Evolutionary conservation across 495 filamentous ascomycete species (phyloP).

Genomic region (Opeltia flavorubescens): DNA sequence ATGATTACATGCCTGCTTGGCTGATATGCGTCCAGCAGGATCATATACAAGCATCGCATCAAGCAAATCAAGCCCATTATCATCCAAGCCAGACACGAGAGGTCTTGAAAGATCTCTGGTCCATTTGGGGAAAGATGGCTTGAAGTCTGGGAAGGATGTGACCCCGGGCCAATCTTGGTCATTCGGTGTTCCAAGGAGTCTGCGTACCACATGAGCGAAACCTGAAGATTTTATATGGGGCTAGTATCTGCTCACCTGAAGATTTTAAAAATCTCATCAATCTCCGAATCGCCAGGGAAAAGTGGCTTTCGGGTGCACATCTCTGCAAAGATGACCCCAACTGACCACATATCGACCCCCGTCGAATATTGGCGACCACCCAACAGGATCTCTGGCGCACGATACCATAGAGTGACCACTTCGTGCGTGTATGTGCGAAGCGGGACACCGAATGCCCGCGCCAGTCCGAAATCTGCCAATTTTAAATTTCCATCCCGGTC

Average conservation of each 20-base stretch:
- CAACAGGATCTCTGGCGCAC: slow-evolving; percentile 92
- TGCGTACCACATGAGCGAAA: slow-evolving; percentile 23
- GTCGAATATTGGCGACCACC: slow-evolving; percentile 96
- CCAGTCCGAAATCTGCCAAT: slow-evolving; percentile 93
- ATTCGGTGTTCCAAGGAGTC: slow-evolving; percentile 79
- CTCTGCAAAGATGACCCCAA: slow-evolving; percentile 97
- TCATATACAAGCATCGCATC: slow-evolving; percentile 88
- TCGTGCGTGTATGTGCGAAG: slow-evolving; percentile 96
- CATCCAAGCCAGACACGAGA: slow-evolving; percentile 52
- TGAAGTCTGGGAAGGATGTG: slow-evolving; percentile 95
- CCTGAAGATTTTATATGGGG: neutral
- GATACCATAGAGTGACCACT: slow-evolving; percentile 97
- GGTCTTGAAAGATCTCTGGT: slow-evolving; percentile 47
- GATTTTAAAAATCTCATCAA: slow-evolving; percentile 99
- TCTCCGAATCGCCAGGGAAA: slow-evolving; percentile 96
- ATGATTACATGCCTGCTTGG: slow-evolving; percentile 86
- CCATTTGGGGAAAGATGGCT: slow-evolving; percentile 95
- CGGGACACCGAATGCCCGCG: slow-evolving; percentile 90
- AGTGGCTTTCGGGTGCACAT: slow-evolving; percentile 98
- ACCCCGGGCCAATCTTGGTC: slow-evolving; percentile 91
- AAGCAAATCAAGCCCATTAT: slow-evolving; percentile 72
- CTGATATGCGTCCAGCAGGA: slow-evolving; percentile 81
- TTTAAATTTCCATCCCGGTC: slow-evolving; percentile 92
- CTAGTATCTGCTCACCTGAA: slow-evolving; percentile 54
- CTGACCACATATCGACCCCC: slow-evolving; percentile 98